Percentiles rank a stretch among this genome's conserved stretches.
These are phyloP conservation scores for Zizania palustris DNA, from an alignment of 202 grass and related monocot genomes.

Conservation along the genomic window DNA sequence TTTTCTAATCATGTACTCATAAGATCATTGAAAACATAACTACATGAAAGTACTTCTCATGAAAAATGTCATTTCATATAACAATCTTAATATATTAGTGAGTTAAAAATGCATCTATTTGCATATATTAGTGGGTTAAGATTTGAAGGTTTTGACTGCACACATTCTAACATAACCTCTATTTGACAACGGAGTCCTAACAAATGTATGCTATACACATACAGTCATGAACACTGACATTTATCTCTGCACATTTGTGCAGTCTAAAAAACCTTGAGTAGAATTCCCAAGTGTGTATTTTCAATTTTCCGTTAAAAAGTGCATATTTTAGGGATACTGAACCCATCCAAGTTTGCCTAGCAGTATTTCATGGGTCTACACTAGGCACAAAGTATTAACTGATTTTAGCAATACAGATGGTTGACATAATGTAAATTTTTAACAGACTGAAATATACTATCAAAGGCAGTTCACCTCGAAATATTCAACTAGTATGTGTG, in stretches of 20 bases:
- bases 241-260: not conserved
- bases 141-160: not conserved
- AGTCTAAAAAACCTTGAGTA: not conserved
- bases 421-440: slow-evolving; percentile 16
- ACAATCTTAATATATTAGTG: too few species aligned
- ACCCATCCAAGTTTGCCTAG: not conserved
- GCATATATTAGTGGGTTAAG: not conserved
- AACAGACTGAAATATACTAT: not conserved
- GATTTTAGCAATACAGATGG: slow-evolving; percentile 3
- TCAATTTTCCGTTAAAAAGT: not conserved
- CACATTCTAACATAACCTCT: not conserved
- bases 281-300: not conserved
- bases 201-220: not conserved
- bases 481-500: slow-evolving; percentile 73
- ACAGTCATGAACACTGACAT: not conserved
- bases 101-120: not conserved
- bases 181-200: too few species aligned
- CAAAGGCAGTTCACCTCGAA: slow-evolving; percentile 59
- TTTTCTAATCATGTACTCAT: not conserved
- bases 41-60: not conserved
- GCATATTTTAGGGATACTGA: not conserved
- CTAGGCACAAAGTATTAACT: not conserved
- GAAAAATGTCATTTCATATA: not conserved
- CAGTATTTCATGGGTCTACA: slow-evolving; percentile 1
- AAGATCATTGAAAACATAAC: not conserved